These are phyloP conservation scores for Rubia peregrina DNA, from an alignment of 305 asterid species.

Conservation along the genomic window DNA sequence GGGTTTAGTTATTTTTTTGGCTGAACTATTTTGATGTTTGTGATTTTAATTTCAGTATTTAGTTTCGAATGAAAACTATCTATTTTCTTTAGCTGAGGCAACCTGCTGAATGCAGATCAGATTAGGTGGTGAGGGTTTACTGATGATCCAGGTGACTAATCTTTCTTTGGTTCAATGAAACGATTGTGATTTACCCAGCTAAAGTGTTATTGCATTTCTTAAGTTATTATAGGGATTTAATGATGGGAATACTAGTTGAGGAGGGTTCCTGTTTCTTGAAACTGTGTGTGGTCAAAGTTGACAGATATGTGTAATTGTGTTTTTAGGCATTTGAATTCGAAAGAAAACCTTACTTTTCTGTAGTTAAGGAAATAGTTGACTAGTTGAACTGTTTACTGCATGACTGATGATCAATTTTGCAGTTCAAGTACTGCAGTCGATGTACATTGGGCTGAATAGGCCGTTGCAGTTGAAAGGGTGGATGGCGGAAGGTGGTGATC, in stretches of 20 bases:
- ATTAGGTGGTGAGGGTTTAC: conserved; percentile 13
- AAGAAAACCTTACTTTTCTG: neutral
- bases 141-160: conserved; percentile 40
- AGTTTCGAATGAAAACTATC: no score
- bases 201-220: neutral
- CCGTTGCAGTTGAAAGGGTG: conserved; percentile 55
- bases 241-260: neutral
- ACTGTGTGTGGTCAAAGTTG: neutral
- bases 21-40: neutral
- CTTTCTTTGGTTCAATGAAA: neutral
- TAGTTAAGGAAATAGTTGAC: no score
- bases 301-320: neutral
- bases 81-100: no score
- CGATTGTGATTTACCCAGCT: neutral
- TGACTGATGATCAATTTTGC: conserved; percentile 20
- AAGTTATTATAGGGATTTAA: neutral
- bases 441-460: conserved; percentile 56
- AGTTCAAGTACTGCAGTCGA: conserved; percentile 64
- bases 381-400: neutral
- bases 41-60: neutral
- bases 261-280: neutral
- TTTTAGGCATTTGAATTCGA: neutral
- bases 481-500: conserved; percentile 71
- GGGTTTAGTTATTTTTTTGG: neutral
- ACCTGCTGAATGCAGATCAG: no score